Evolutionary conservation across 306 rosid genomes (phyloP).

Genomic region (Casuarina cunninghamiana): DNA sequence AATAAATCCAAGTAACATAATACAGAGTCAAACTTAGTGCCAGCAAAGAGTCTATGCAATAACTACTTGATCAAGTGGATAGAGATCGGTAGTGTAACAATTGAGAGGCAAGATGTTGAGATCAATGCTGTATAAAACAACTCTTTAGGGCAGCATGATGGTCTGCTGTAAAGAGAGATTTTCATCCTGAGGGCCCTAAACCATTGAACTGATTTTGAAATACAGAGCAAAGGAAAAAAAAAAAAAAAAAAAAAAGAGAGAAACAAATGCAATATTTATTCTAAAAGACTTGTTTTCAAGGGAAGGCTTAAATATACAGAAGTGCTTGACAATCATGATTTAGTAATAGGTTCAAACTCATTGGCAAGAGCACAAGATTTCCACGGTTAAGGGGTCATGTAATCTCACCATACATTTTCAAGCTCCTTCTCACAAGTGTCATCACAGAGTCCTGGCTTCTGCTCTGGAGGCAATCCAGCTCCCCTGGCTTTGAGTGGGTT

Average conservation of each 20-base stretch:
- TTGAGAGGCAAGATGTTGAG: neutral
- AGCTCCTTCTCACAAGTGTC: slow-evolving; percentile 78
- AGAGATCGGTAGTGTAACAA: neutral
- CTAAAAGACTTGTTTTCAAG: neutral
- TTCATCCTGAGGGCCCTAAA: neutral
- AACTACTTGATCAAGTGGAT: neutral
- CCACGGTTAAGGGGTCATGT: slow-evolving; percentile 33
- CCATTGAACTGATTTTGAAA: neutral
- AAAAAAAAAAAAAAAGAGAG: neutral
- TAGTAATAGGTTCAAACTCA: neutral
- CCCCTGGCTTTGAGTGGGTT: slow-evolving; percentile 54
- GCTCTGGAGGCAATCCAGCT: slow-evolving; percentile 93
- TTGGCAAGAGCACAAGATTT: neutral
- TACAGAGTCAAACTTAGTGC: neutral
- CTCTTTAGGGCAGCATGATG: too few species aligned
- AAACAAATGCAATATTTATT: neutral
- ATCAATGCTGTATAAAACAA: neutral
- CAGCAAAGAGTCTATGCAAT: neutral
- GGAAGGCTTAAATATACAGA: neutral
- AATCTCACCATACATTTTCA: slow-evolving; percentile 99
- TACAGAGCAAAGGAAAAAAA: neutral
- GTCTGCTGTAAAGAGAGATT: neutral
- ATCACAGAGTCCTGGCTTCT: slow-evolving; percentile 81
- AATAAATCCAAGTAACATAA: neutral
- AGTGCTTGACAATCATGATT: neutral